These are phyloP conservation scores for Sorghum bicolor DNA, from an alignment of 176 grass and related monocot genomes.

Conservation along the genomic window DNA sequence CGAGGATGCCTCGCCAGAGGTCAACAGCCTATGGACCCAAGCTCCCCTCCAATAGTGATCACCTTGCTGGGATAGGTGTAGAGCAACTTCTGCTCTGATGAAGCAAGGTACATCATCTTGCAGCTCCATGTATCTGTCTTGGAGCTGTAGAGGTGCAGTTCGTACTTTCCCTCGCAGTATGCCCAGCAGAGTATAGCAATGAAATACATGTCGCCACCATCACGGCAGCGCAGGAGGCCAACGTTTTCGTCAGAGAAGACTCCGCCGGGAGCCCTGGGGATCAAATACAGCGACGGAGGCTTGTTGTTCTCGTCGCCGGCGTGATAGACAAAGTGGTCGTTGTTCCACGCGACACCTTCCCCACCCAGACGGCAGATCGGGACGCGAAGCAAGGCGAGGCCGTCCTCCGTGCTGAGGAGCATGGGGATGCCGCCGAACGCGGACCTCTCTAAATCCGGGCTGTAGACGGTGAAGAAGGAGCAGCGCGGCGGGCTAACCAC, in stretches of 20 bases:
- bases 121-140: neutral
- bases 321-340: neutral
- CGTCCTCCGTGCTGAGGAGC: neutral
- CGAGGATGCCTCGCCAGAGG: neutral
- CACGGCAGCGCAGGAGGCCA: too few species aligned
- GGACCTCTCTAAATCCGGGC: neutral
- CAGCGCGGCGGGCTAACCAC: neutral
- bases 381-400: neutral
- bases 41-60: neutral
- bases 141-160: neutral
- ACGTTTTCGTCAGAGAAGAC: too few species aligned
- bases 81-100: neutral
- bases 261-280: too few species aligned
- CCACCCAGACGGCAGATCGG: neutral
- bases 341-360: rapidly evolving
- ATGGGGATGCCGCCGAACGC: neutral
- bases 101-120: neutral
- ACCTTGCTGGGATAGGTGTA: neutral
- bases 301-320: too few species aligned
- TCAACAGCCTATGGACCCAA: neutral
- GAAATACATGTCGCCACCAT: neutral
- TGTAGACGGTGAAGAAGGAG: neutral
- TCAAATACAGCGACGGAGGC: too few species aligned
- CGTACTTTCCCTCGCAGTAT: neutral
- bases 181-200: neutral